These are phyloP conservation scores for Citrus sinensis DNA, from an alignment of 345 rosid genomes.

Conservation along the genomic window DNA sequence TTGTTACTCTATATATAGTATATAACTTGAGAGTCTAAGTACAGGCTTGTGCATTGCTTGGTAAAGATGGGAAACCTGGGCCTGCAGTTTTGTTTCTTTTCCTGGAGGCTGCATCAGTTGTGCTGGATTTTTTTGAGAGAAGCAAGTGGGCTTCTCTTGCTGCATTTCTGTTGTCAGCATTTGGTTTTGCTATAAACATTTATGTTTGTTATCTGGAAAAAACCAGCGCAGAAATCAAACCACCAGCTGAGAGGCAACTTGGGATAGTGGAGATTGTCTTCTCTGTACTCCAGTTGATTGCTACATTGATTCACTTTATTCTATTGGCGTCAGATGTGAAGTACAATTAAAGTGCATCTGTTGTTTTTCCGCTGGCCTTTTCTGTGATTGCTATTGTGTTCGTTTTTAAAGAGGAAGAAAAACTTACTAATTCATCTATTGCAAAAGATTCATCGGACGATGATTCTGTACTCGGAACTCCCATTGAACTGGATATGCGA, in stretches of 20 bases:
- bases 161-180: neutral
- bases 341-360: neutral
- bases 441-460: neutral
- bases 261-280: neutral
- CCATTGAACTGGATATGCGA: neutral
- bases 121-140: neutral
- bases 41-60: neutral
- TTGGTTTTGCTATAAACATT: neutral
- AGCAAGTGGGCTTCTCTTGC: neutral
- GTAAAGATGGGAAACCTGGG: neutral
- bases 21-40: neutral
- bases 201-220: neutral
- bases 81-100: neutral
- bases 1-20: too few relatives aligned
- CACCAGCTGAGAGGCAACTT: conserved; percentile 5
- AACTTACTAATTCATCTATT: neutral
- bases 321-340: neutral
- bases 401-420: neutral
- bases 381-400: neutral
- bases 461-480: neutral
- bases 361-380: neutral
- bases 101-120: neutral
- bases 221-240: neutral
- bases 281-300: neutral
- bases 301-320: neutral